Base-by-base conservation (phyloP, 169 alveolate genomes). In the Eimeria maxima region DNA sequence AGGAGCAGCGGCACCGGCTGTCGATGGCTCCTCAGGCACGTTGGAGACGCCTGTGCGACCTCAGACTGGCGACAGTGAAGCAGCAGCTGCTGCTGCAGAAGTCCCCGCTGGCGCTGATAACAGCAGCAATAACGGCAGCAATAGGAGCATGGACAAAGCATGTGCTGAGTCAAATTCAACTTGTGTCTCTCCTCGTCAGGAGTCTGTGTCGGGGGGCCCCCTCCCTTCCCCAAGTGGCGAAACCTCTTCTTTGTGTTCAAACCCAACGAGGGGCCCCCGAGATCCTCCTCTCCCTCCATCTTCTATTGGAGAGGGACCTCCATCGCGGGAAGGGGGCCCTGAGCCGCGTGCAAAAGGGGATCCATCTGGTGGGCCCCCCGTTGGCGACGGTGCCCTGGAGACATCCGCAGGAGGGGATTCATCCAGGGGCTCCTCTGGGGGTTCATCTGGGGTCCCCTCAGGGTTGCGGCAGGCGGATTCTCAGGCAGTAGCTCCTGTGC, bases 401-500 rank as follows among this genome's bases (percentile, higher is more conserved):
- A 71, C 90, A 69, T 45, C 90, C 45, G 45, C 18, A 16, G 81
- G 53, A 8, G 18, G 81, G 45, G 53, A 11, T 11, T 71, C 81
- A 11, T 53, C 60, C 10, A 14, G 60, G 60, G 60, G 60, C 20
- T 0, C 20, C 20, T 14, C 60, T 1, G 60, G 60, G 1, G 60
- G 60, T 14, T 69, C 90, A 67, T 20, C 8, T 27, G 22, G 67
- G 90, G 91, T 53, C 91, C 76, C 55, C 91, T 20, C 20, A 0
- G 63, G 89, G 29, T 24, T 29, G 18, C 67, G 65, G 67, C 44
- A 24, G 42, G 69, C 73, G 14, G 93, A 55, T 42, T 45, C 53
- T 16, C 96, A 83, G 44, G 96, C 94, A 14, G 96, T 94, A 63
- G 90, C 69, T 55, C 95, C 94, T 16, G 73, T 94, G 57, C 95